Percentiles rank a stretch among this genome's conserved stretches.
phyloP scores from a whole-genome alignment of 257 asterid species.

The Salvia rosmarinus region DNA sequence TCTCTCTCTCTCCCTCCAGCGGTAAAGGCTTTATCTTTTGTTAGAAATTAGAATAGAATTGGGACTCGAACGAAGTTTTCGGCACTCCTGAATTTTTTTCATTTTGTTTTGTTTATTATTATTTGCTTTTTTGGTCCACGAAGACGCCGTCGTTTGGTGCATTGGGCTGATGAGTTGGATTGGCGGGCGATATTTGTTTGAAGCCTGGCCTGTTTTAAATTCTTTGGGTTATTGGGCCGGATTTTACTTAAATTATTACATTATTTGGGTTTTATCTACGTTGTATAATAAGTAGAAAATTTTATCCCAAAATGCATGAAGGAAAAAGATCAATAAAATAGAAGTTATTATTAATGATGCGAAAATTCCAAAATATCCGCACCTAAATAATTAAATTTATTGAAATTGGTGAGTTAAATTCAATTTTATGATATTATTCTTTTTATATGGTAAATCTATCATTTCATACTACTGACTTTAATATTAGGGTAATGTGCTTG shows the following conservation, averaged over 20 bases:
- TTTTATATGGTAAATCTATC: no score
- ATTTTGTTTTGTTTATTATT: background rate
- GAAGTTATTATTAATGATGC: no score
- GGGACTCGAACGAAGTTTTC: conserved; percentile 23
- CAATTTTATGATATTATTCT: no score
- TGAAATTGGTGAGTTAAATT: no score
- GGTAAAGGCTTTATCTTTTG: conserved; percentile 37
- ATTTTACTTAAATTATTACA: background rate
- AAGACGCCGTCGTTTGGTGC: conserved; percentile 29
- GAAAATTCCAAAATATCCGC: no score
- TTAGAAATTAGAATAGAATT: background rate
- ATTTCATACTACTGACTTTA: no score
- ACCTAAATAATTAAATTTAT: no score
- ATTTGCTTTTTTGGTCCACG: background rate
- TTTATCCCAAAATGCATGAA: no score
- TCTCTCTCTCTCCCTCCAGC: conserved; percentile 34
- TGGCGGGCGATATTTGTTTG: background rate
- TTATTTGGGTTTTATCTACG: no score
- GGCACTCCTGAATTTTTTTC: conserved; percentile 8
- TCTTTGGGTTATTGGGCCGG: conserved; percentile 8
- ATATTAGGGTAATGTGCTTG: no score
- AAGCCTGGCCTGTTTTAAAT: conserved; percentile 16
- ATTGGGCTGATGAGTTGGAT: background rate
- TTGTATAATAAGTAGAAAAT: no score
- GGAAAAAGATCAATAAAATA: no score